These are phyloP conservation scores for Umbelopsis ramanniana DNA, from an alignment of 192 early-diverging fungal genomes.

Conservation along the genomic window DNA sequence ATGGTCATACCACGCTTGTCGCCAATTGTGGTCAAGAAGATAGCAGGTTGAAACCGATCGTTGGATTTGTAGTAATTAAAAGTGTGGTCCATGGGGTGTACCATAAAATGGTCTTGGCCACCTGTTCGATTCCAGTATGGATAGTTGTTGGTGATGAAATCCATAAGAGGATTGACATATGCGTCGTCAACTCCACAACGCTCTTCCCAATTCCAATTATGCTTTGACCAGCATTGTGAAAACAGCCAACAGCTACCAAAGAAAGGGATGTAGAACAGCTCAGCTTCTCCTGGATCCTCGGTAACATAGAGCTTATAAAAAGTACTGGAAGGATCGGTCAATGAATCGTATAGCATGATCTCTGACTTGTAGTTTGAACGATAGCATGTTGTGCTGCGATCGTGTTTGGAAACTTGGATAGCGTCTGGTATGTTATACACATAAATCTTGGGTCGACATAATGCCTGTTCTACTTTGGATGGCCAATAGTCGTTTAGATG, in stretches of 20 bases:
- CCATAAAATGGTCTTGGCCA: slow-evolving; percentile 49
- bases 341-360: slow-evolving; percentile 39
- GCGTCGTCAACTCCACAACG: slow-evolving; percentile 46
- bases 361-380: slow-evolving; percentile 51
- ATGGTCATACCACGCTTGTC: slow-evolving; percentile 40
- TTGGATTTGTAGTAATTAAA: slow-evolving; percentile 45
- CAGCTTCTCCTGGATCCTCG: slow-evolving; percentile 48
- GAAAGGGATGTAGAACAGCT: slow-evolving; percentile 54
- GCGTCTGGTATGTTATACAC: slow-evolving; percentile 42
- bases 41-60: slow-evolving; percentile 38
- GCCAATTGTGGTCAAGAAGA: slow-evolving; percentile 51
- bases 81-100: slow-evolving; percentile 49
- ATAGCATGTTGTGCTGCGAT: slow-evolving; percentile 30
- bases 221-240: slow-evolving; percentile 45
- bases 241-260: slow-evolving; percentile 49
- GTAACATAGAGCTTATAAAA: slow-evolving; percentile 52
- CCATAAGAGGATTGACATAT: slow-evolving; percentile 51
- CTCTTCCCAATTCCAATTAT: slow-evolving; percentile 35
- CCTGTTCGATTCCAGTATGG: slow-evolving; percentile 48
- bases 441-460: slow-evolving; percentile 48
- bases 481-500: slow-evolving; percentile 40
- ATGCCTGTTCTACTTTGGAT: slow-evolving; percentile 36
- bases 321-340: slow-evolving; percentile 33
- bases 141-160: slow-evolving; percentile 40
- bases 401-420: slow-evolving; percentile 39